Base-by-base conservation (phyloP, 2,329 filamentous ascomycete species). In the Pezicula rhizophila region DNA sequence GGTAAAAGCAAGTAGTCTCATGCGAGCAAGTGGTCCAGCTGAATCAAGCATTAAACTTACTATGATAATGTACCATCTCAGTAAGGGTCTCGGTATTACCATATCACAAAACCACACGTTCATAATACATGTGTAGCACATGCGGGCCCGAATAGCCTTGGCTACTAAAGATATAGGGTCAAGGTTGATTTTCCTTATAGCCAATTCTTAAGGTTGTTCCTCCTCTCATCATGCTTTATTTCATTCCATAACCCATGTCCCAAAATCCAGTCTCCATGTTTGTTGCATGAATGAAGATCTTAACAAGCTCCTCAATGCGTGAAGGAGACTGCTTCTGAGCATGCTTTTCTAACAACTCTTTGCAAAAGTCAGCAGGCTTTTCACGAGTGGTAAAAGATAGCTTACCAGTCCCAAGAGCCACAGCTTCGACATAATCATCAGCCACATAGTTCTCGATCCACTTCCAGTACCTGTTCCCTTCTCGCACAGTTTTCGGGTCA, bases 371-470 rank as follows among this genome's bases (percentile, higher is more conserved):
- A 37, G 18, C 42, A 46, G 23, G 35, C n/a, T 38, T 20, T 12
- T 17, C 14, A 5, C n/a, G 23, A 38, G 26, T 20, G 23, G 34
- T n/a, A 47, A 15, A 25, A 12, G 14, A 26, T 14, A 33, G n/a
- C 77, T 66, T 70, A 88, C 85, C 81, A 47, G 76, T 80, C 15
- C 87, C 87, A 4, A 79, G 74, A 55, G 72, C 72, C 48, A 93
- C 85, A 5, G 87, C 86, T 52, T 81, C 73, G 1, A 74, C 70
- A 56, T 95, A 96, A 63, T 91, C 86, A 0, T 87, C 82, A 2
- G 83, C 85, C 12, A 85, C 78, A 62, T 96, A 96, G 61, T 88
- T 93, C 64, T 89, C 75, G 55, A 96, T 87, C 90, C 91, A 96
- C 34, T 81, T 77, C 84, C 85, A 91, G 70, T 93, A 96, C 17